Base-by-base conservation (phyloP, 2,329 filamentous ascomycete species). In the Chaetomium olivaceum region DNA sequence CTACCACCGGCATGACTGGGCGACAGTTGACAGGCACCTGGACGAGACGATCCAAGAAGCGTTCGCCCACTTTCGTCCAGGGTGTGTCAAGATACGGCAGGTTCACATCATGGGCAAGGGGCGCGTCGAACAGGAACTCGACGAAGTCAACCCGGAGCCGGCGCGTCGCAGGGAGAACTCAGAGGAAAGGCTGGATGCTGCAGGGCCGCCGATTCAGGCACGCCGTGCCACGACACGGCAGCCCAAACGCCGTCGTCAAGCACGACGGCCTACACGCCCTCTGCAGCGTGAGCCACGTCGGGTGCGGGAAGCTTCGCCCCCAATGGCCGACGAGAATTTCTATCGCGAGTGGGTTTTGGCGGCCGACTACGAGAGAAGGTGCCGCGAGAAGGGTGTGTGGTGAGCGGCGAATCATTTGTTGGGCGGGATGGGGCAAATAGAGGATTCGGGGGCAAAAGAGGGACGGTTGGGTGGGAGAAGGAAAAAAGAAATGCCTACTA, bases 401-500 rank as follows among this genome's bases (percentile, higher is more conserved):
- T 33, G 23, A 12, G n/a, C 7, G 3, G 21, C 6, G 27, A 33
- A n/a, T 19, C 16, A 19, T 19, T 5, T 16, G 12, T 43, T 43
- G 16, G 39, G 16, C 4, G 4, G 16, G 39, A 43, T 43, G 39
- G 39, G 16, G 16, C 39, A 7, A 5, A 19, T 43, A 16, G 39
- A 11, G 33, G 14, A 12, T 23, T 21, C 19, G 48, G 50, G 29
- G 33, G 23, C 31, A 33, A 33, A 43, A 33, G 19, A 19, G n/a
- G n/a, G 29, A n/a, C 1, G 8, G 4, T 3, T 36, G 4, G 8
- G 29, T 5, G n/a, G 11, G 5, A 21, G n/a, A 23, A 4, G 7
- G 36, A 59, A 65, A 65, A 65, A 67, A 67, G 27, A 11, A 31
- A 57, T 67, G 66, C 66, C 66, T 65, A 65, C 62, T 67, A 67